phyloP scores from a whole-genome alignment of 1,139 yeast species.

The Yamadazyma membranifaciens region DNA sequence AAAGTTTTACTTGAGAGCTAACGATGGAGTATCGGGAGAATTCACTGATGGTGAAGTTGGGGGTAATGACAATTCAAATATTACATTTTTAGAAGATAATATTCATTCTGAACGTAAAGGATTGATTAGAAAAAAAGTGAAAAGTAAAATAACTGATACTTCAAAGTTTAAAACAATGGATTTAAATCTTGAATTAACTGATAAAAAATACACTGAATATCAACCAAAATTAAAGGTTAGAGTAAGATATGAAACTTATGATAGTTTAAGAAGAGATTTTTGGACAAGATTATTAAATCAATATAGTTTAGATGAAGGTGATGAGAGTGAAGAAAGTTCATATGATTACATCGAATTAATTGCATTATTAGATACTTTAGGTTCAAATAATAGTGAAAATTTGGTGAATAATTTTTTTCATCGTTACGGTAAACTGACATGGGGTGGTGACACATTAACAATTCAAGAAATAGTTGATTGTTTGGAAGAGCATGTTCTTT shows the following conservation, averaged over 20 bases:
- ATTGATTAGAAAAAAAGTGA: slow-evolving; percentile 26
- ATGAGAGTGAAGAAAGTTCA: slow-evolving; percentile 29
- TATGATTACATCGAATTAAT: slow-evolving; percentile 57
- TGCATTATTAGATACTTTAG: slow-evolving; percentile 60
- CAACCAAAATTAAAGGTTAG: slow-evolving; percentile 58
- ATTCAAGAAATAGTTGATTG: slow-evolving; percentile 59
- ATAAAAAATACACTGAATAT: slow-evolving; percentile 35
- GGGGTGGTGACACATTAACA: slow-evolving; percentile 58
- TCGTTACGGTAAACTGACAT: slow-evolving; percentile 38
- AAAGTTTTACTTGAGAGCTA: slow-evolving; percentile 6
- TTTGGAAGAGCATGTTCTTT: slow-evolving; percentile 38
- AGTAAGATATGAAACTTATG: slow-evolving; percentile 69
- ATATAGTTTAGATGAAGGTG: slow-evolving; percentile 34
- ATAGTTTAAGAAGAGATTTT: slow-evolving; percentile 60
- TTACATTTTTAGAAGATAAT: slow-evolving; percentile 26
- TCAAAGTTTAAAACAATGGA: slow-evolving; percentile 45
- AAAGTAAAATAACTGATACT: slow-evolving; percentile 35
- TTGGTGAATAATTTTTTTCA: slow-evolving; percentile 47
- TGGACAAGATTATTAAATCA: slow-evolving; percentile 66
- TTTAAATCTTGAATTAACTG: slow-evolving; percentile 32
- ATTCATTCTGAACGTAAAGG: slow-evolving; percentile 29
- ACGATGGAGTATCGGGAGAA: slow-evolving; percentile 10
- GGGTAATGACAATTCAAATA: slow-evolving; percentile 10
- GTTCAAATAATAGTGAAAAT: slow-evolving; percentile 53
- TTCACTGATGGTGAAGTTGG: slow-evolving; percentile 18